Base-by-base conservation (phyloP, 331 rosid genomes). In the Malus hybrid region DNA sequence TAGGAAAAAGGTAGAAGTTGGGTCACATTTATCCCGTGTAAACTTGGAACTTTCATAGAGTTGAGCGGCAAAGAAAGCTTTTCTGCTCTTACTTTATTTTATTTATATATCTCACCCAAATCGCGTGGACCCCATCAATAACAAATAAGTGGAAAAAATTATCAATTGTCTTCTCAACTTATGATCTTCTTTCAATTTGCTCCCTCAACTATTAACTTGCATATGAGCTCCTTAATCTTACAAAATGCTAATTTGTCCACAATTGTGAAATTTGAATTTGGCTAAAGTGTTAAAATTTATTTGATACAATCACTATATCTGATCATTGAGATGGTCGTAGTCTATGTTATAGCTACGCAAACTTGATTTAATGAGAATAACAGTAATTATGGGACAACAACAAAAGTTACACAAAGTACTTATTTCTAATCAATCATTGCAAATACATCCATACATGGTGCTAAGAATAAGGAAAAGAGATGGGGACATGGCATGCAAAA, bases 381-480 rank as follows among this genome's bases (percentile, higher is more conserved):
- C 44, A 1, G 1, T 36, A 36, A 36, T 36, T 36, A 36, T 36
- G 1, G 44, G 7, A 14, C 16, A 48, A 48, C 2, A 14, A 14
- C 0, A 57, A 9, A 57, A 56, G 65, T 48, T 42, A 20, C 4
- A 19, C 55, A 54, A 75, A 48, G 4, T 63, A 50, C 56, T 50
- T 3, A 50, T 36, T 42, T 32, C 73, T 44, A 6, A 32, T 32
- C 20, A 5, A 22, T 44, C 9, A n/a, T 55, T 52, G 8, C 8
- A 14, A 56, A 32, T 29, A 12, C 62, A 59, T 67, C 81, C 83
- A 34, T 71, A 5, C 69, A 72, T 59, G 62, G 81, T 83, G 86
- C 86, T 39, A 60, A 34, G 48, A 69, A 65, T 42, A 19, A 34
- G 24, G 11, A 20, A 67, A 61, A 44, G 20, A 54, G 69, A 65